Conservation (phyloP, 805 yeast genomes). For the Yamadazyma ubonensis region DNA sequence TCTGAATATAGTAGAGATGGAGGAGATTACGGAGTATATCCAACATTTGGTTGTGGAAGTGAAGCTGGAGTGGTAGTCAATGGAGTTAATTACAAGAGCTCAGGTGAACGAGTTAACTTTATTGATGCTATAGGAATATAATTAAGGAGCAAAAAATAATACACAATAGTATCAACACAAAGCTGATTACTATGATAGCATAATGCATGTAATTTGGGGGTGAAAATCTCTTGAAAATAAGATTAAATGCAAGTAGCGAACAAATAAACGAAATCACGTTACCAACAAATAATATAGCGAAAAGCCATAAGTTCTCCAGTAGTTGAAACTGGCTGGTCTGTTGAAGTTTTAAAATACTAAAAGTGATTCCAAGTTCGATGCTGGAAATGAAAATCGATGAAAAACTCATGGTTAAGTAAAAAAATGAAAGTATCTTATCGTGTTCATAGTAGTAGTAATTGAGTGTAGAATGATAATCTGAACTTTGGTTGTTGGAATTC, state of each 20-base stretch:
- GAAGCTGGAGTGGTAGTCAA: conserved; percentile 31
- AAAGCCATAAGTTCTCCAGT: conserved; percentile 32
- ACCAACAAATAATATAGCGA: conserved; percentile 32
- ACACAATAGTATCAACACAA: conserved; percentile 12
- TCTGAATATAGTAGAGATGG: not conserved
- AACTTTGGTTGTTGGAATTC: conserved; percentile 33
- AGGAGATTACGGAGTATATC: not conserved
- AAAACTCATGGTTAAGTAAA: conserved; percentile 31
- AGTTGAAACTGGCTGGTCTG: conserved; percentile 22
- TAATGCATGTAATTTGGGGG: conserved; percentile 25
- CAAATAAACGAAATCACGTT: conserved; percentile 31
- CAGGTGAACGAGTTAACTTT: conserved; percentile 25
- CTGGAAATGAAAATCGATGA: conserved; percentile 39
- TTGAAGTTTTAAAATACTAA: conserved; percentile 25
- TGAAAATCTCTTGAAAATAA: conserved; percentile 31
- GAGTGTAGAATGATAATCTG: conserved; percentile 22
- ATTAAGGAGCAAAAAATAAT: conserved; percentile 5
- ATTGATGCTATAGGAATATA: conserved; percentile 5
- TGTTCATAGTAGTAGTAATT: conserved; percentile 32
- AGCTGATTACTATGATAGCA: conserved; percentile 11
- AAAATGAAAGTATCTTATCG: conserved; percentile 35
- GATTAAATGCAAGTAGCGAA: conserved; percentile 35
- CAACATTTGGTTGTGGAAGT: conserved; percentile 32
- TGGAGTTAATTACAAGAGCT: conserved; percentile 26
- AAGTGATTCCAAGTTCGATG: conserved; percentile 39